Evolutionary conservation across 768 basidiomycete species (phyloP).

Genomic region (Russula brevipes): DNA sequence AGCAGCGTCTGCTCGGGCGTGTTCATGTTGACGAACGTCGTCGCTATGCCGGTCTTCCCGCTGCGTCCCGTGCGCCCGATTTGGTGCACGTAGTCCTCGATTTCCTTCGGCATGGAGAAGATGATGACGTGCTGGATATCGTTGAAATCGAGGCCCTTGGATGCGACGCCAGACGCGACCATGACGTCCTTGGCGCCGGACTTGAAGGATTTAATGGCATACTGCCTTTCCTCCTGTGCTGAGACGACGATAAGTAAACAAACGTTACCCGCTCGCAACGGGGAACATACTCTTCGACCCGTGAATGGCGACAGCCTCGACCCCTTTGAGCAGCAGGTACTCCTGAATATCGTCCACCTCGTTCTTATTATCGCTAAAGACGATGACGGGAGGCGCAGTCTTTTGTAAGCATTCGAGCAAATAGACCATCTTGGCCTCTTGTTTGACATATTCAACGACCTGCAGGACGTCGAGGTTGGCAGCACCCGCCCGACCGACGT

Average conservation of each 20-base stretch:
- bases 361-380: constrained; percentile 99
- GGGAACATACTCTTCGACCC: constrained; percentile 81
- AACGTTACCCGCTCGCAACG: neutral
- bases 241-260: neutral
- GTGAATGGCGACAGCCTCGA: constrained; percentile 98
- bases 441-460: constrained; percentile 98
- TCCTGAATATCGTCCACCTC: constrained; percentile 99
- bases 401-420: constrained; percentile 96
- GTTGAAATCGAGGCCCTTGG: constrained; percentile 97
- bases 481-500: constrained; percentile 96
- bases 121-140: constrained; percentile 99
- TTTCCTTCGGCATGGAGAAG: constrained; percentile 99
- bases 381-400: constrained; percentile 95
- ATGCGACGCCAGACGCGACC: constrained; percentile 97
- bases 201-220: constrained; percentile 98
- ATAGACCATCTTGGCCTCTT: constrained; percentile 99
- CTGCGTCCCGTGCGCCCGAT: constrained; percentile 97
- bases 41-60: constrained; percentile 98
- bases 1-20: constrained; percentile 93
- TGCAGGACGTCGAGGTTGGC: constrained; percentile 95
- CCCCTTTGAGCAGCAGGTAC: constrained; percentile 91
- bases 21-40: constrained; percentile 98
- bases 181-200: constrained; percentile 97
- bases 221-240: constrained; percentile 99
- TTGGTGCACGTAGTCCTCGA: constrained; percentile 99